Percentiles rank a stretch among this genome's conserved stretches.
phyloP scores from a whole-genome alignment of 441 rosid genomes.

The Melianthus villosus region DNA sequence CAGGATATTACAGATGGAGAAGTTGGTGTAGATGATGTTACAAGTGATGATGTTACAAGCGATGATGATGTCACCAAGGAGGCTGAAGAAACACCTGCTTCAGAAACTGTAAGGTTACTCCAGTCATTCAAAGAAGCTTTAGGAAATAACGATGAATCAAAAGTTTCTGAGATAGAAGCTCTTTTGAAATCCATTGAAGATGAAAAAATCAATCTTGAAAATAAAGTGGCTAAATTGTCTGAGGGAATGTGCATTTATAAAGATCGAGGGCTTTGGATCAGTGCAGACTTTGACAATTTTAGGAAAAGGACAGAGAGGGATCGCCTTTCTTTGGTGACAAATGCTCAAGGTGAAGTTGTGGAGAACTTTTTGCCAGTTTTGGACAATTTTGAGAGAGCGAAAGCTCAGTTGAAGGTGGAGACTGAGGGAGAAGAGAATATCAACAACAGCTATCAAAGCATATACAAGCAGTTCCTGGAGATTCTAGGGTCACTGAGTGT shows the following conservation, averaged over 20 bases:
- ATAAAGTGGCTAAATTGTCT: conserved; percentile 35
- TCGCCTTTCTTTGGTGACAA: conserved; percentile 56
- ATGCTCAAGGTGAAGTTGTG: conserved; percentile 81
- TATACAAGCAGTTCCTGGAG: conserved; percentile 82
- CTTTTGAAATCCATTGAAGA: conserved; percentile 54
- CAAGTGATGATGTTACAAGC: too few relatives aligned
- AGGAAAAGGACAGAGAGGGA: conserved; percentile 82
- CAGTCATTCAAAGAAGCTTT: conserved; percentile 56
- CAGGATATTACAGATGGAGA: conserved; percentile 54
- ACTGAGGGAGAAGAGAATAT: conserved; percentile 87
- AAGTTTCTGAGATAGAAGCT: conserved; percentile 46
- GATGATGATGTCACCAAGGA: conserved; percentile 18
- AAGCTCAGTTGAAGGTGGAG: conserved; percentile 62
- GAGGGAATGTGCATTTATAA: conserved; percentile 45
- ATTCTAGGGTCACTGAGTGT: conserved; percentile 64
- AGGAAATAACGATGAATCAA: conserved; percentile 40
- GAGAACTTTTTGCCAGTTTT: conserved; percentile 62
- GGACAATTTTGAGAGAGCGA: conserved; percentile 93
- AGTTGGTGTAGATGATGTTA: conserved; percentile 22
- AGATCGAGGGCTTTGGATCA: conserved; percentile 62
- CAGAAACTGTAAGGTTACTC: conserved; percentile 26
- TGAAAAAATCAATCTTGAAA: conserved; percentile 39
- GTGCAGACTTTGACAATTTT: conserved; percentile 93
- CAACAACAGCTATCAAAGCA: conserved; percentile 75
- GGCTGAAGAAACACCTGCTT: conserved; percentile 31